A percentile compares a stretch with the other conserved stretches of the same genome.
These are phyloP conservation scores for Hyaloscypha hepaticicola DNA, from an alignment of 495 filamentous ascomycete species.

Conservation along the genomic window DNA sequence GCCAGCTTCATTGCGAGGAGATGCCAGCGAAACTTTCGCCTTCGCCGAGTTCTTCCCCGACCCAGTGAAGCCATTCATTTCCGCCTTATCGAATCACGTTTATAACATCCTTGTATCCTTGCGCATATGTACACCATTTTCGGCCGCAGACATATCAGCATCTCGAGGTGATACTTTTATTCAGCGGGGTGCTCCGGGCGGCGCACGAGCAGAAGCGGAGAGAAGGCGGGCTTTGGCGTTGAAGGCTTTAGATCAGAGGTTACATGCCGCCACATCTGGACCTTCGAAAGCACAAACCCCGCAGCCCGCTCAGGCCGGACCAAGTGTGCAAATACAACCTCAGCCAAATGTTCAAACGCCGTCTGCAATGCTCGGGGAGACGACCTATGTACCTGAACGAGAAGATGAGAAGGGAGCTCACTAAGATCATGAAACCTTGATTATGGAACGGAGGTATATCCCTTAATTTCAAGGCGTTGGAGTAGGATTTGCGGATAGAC, in stretches of 20 bases:
- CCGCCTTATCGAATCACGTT: slow-evolving; percentile 67
- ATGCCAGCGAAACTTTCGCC: slow-evolving; percentile 92
- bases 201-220: slow-evolving; percentile 88
- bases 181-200: slow-evolving; percentile 64
- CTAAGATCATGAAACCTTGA: slow-evolving; percentile 8
- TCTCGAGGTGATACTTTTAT: slow-evolving; percentile 57
- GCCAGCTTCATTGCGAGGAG: slow-evolving; percentile 65
- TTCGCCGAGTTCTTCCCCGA: slow-evolving; percentile 96
- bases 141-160: slow-evolving; percentile 76
- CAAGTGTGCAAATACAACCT: slow-evolving; percentile 50
- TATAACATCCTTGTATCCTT: slow-evolving; percentile 72
- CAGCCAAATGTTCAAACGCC: slow-evolving; percentile 48
- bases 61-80: slow-evolving; percentile 72
- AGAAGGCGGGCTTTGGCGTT: slow-evolving; percentile 83
- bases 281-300: slow-evolving; percentile 34
- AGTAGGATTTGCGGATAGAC: not conserved
- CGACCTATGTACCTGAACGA: slow-evolving; percentile 65
- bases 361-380: slow-evolving; percentile 60
- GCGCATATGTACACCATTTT: slow-evolving; percentile 82
- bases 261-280: slow-evolving; percentile 72
- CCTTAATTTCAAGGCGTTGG: slow-evolving; percentile 13
- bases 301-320: slow-evolving; percentile 41
- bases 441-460: not conserved
- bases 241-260: slow-evolving; percentile 85
- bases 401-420: slow-evolving; percentile 41